These are phyloP conservation scores for Chaetomium strumarium DNA, from an alignment of 2,329 filamentous ascomycete species.

Conservation along the genomic window DNA sequence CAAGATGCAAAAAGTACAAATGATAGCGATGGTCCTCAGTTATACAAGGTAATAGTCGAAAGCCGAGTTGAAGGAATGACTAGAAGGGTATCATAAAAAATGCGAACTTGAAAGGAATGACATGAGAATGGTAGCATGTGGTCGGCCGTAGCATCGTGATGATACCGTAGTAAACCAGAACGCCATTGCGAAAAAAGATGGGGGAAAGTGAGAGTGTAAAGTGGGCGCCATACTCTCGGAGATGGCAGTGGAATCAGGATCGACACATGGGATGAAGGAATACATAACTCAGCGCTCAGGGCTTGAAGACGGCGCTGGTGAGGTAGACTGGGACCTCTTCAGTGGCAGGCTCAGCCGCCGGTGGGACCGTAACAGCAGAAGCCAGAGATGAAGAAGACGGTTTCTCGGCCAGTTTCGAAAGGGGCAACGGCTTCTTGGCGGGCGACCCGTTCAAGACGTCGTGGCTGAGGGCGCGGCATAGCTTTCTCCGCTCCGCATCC, in stretches of 20 bases:
- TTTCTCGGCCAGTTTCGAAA: constrained; percentile 21
- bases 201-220: neutral
- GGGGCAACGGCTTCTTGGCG: constrained; percentile 29
- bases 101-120: neutral
- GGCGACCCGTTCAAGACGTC: constrained; percentile 41
- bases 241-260: neutral
- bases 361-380: constrained; percentile 12
- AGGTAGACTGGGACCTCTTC: constrained; percentile 42
- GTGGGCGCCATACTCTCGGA: neutral
- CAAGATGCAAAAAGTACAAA: neutral
- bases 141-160: constrained; percentile 20
- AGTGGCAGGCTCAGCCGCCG: constrained; percentile 22
- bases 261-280: neutral
- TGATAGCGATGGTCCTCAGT: neutral
- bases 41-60: neutral
- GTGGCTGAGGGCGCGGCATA: constrained; percentile 47
- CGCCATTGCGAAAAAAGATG: constrained; percentile 9
- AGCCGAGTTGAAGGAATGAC: constrained; percentile 17
- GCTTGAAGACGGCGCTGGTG: constrained; percentile 31
- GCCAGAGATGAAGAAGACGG: constrained; percentile 21
- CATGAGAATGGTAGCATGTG: constrained; percentile 19
- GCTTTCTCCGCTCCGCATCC: constrained; percentile 35
- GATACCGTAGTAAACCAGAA: constrained; percentile 9
- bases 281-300: constrained; percentile 4
- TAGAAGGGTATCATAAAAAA: constrained; percentile 22